phyloP scores from a whole-genome alignment of 768 basidiomycete genomes.

The Mycena pura region DNA sequence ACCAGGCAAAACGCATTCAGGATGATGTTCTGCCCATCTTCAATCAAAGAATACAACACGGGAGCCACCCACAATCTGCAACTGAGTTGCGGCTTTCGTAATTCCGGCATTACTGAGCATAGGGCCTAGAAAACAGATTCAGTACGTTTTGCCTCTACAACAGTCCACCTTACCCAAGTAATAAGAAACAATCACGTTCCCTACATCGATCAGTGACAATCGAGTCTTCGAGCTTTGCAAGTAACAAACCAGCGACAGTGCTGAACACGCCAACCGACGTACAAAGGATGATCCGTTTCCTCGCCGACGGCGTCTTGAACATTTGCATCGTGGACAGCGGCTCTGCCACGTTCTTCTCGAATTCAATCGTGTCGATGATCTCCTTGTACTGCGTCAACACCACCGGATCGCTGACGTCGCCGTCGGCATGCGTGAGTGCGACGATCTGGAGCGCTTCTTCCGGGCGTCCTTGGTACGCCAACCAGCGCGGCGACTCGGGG shows the following conservation, averaged over 20 bases:
- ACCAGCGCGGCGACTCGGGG: constrained; percentile 50
- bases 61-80: constrained; percentile 27
- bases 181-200: constrained; percentile 32
- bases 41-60: background rate
- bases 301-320: constrained; percentile 29
- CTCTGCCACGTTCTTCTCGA: constrained; percentile 33
- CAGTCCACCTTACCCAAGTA: constrained; percentile 17
- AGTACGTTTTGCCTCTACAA: background rate
- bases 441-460: constrained; percentile 38
- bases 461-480: constrained; percentile 36
- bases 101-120: constrained; percentile 32
- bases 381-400: constrained; percentile 39
- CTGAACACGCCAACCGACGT: constrained; percentile 33
- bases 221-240: background rate
- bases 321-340: constrained; percentile 26
- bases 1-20: constrained; percentile 32
- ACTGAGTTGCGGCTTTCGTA: constrained; percentile 27
- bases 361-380: constrained; percentile 41
- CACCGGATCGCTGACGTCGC: constrained; percentile 34
- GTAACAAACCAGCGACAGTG: constrained; percentile 27
- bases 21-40: constrained; percentile 27
- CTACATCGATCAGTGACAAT: constrained; percentile 5
- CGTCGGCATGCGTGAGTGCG: constrained; percentile 37
- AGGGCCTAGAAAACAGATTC: constrained; percentile 1
- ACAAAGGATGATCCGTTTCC: constrained; percentile 29